Evolutionary conservation across 345 rosid species (phyloP).

Genomic region (Kandelia obovata): DNA sequence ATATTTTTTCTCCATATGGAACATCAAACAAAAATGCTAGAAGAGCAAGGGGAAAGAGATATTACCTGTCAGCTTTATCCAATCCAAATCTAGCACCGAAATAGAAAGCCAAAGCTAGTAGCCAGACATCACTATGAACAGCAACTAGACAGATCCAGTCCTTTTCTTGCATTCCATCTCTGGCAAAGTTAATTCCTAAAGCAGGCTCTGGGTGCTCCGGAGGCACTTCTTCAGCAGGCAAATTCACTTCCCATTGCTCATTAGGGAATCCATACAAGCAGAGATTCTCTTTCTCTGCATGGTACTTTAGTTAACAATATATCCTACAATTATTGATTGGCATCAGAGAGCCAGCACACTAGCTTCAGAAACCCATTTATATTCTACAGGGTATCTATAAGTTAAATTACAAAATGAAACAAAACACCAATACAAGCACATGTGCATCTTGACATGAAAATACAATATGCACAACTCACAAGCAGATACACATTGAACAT

Average conservation of each 20-base stretch:
- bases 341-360: background rate
- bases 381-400: background rate
- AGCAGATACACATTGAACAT: no score
- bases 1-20: background rate
- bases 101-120: constrained; percentile 28
- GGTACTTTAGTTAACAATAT: constrained; percentile 1
- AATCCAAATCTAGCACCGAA: constrained; percentile 35
- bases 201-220: constrained; percentile 35
- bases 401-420: no score
- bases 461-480: no score
- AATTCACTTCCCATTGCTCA: constrained; percentile 33
- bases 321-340: constrained; percentile 11
- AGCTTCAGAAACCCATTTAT: background rate
- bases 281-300: constrained; percentile 29
- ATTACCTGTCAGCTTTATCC: constrained; percentile 29
- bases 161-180: constrained; percentile 35
- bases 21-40: background rate
- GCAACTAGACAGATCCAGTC: constrained; percentile 32
- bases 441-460: no score
- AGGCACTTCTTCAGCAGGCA: constrained; percentile 34
- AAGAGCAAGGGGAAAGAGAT: background rate
- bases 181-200: constrained; percentile 30
- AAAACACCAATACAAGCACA: no score
- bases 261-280: constrained; percentile 30
- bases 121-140: constrained; percentile 35